Conservation (phyloP, 176 grass and related monocot genomes). For the Oryza rufipogon region DNA sequence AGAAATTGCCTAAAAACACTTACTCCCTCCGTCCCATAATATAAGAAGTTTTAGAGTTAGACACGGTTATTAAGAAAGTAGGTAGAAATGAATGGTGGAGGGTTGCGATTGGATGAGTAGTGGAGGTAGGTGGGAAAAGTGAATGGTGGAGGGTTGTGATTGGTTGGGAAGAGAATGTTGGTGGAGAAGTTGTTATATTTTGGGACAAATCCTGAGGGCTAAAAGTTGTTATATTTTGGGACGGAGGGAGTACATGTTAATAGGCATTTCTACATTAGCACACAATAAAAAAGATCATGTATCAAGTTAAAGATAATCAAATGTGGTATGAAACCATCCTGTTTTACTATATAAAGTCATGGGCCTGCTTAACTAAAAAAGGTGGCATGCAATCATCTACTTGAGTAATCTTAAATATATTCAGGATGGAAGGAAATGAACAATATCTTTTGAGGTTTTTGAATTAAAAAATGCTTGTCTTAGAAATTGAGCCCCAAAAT, state of each 20-base stretch:
- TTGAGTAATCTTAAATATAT: constrained; percentile 20
- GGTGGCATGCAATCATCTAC: constrained; percentile 22
- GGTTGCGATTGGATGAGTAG: too few species aligned
- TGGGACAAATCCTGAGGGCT: too few species aligned
- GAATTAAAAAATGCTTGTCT: constrained; percentile 1
- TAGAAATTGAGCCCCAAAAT: background rate
- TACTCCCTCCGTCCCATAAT: too few species aligned
- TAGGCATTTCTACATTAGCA: background rate
- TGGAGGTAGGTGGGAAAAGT: too few species aligned
- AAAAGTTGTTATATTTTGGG: too few species aligned
- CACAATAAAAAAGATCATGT: background rate
- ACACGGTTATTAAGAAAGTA: too few species aligned
- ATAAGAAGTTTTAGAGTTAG: too few species aligned
- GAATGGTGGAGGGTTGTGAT: too few species aligned
- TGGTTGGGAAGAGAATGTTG: too few species aligned
- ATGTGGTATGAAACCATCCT: background rate
- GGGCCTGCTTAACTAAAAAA: constrained; percentile 19
- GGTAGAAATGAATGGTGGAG: too few species aligned
- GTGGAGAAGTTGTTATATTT: too few species aligned
- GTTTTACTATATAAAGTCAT: background rate
- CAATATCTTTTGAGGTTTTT: background rate
- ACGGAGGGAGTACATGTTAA: background rate
- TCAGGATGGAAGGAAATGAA: background rate
- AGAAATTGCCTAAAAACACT: background rate
- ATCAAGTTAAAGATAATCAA: background rate